Evolutionary conservation across 257 asterid genomes (phyloP).

Genomic region (Solanum lycopersicoides): DNA sequence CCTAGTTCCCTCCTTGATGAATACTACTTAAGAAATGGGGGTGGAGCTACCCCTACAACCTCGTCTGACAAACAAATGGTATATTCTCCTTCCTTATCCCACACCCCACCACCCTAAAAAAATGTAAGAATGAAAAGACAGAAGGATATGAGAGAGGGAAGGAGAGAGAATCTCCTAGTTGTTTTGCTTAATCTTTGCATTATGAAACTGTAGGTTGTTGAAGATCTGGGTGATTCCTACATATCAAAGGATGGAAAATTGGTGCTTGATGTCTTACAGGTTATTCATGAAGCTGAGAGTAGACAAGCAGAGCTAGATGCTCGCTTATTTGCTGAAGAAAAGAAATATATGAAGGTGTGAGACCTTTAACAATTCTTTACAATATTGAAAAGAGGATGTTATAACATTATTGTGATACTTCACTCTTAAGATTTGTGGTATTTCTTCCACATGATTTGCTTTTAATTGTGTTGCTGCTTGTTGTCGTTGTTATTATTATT

Average conservation of each 20-base stretch:
- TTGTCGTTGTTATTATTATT: neutral
- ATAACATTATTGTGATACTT: neutral
- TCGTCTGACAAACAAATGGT: constrained; percentile 43
- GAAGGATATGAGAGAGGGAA: neutral
- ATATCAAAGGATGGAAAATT: constrained; percentile 79
- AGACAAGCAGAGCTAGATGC: constrained; percentile 89
- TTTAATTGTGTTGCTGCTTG: neutral
- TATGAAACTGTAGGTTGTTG: constrained; percentile 38
- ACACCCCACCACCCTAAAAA: neutral
- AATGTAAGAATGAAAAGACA: neutral
- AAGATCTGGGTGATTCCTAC: constrained; percentile 45
- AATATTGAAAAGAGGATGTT: neutral
- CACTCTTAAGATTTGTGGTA: neutral
- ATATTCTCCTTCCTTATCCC: neutral
- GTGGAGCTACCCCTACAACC: constrained; percentile 23
- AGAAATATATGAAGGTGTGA: constrained; percentile 62
- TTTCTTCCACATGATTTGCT: neutral
- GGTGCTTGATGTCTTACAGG: constrained; percentile 85
- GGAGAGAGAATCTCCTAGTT: neutral
- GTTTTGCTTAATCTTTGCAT: neutral
- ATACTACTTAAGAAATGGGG: constrained; percentile 39
- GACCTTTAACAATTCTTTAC: neutral
- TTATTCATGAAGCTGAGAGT: constrained; percentile 95
- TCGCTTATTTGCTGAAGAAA: constrained; percentile 50
- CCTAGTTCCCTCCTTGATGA: constrained; percentile 64